phyloP scores from a whole-genome alignment of 805 yeast species.

The Dipodascus geniculatus region DNA sequence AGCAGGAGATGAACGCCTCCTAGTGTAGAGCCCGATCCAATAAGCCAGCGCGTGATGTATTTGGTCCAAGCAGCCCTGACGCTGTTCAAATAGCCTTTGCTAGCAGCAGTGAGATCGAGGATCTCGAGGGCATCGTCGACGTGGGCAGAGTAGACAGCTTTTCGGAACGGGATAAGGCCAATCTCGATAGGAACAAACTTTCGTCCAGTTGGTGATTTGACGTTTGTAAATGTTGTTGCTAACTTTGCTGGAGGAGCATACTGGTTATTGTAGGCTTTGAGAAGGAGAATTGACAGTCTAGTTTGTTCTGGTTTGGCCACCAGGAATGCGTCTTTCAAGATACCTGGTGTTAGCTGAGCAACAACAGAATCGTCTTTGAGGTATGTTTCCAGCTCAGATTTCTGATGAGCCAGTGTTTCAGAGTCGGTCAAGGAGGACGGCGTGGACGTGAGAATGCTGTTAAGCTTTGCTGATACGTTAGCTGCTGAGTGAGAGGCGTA shows the following conservation, averaged over 20 bases:
- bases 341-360: background rate
- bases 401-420: background rate
- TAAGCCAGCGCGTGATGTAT: conserved; percentile 26
- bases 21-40: conserved; percentile 27
- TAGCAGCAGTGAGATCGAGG: conserved; percentile 39
- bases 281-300: background rate
- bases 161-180: conserved; percentile 54
- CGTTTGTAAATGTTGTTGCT: too few relatives aligned
- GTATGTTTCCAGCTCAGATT: background rate
- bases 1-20: conserved; percentile 38
- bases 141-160: conserved; percentile 46
- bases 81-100: conserved; percentile 28
- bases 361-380: background rate
- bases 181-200: background rate
- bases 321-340: background rate
- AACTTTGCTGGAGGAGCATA: background rate
- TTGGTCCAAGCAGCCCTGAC: conserved; percentile 26
- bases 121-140: conserved; percentile 43
- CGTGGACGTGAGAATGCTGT: background rate
- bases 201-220: background rate
- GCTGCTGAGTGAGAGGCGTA: background rate
- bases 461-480: background rate
- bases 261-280: background rate
- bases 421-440: background rate
- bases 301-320: background rate